phyloP scores from a whole-genome alignment of 2,329 filamentous ascomycete genomes.

The Pestalotiopsis sp. region DNA sequence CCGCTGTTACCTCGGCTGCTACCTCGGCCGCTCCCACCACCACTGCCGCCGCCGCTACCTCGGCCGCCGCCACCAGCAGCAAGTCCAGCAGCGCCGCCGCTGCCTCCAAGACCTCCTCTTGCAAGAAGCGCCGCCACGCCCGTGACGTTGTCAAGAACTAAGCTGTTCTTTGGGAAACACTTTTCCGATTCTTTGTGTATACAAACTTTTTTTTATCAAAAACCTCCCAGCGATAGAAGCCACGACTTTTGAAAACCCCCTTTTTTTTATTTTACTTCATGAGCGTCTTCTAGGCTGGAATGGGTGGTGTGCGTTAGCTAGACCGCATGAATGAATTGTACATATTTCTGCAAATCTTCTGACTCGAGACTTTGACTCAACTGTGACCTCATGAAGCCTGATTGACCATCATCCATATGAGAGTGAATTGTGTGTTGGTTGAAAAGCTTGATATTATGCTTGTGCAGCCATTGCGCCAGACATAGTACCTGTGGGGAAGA shows the following conservation, averaged over 20 bases:
- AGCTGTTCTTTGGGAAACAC: background rate
- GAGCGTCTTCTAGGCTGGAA: background rate
- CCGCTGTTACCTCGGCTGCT: conserved; percentile 11
- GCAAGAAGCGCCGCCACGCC: conserved; percentile 20
- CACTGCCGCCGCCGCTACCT: conserved; percentile 15
- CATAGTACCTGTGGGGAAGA: too few relatives aligned
- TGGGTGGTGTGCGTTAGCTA: conserved; percentile 10
- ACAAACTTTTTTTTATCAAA: background rate
- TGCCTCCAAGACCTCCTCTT: conserved; percentile 13
- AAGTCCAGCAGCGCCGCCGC: conserved; percentile 14
- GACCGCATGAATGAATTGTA: conserved; percentile 13
- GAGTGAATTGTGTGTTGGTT: too few relatives aligned
- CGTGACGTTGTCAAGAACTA: conserved; percentile 17
- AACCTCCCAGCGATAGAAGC: background rate
- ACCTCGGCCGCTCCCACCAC: background rate
- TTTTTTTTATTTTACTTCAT: background rate
- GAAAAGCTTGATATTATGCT: too few relatives aligned
- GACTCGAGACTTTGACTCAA: background rate
- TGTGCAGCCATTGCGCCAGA: too few relatives aligned
- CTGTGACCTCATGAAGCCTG: background rate
- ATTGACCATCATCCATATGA: background rate
- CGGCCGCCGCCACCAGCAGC: conserved; percentile 15
- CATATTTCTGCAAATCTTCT: background rate
- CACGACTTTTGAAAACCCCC: conserved; percentile 1
- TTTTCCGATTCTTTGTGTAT: background rate